Evolutionary conservation across 768 basidiomycete genomes (phyloP).

Genomic region (Lentinus tigrinus): DNA sequence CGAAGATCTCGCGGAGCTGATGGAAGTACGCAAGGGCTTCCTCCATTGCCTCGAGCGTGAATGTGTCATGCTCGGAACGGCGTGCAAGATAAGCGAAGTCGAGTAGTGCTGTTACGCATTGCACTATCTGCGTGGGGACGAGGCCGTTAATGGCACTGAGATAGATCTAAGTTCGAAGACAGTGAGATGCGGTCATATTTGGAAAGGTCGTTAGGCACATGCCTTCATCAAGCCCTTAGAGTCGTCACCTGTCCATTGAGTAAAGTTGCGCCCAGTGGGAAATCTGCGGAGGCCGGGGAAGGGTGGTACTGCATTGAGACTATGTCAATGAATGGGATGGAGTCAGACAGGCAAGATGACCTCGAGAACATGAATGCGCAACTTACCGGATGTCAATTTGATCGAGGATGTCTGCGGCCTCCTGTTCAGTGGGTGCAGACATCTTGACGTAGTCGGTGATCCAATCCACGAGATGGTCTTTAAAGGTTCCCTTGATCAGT

Average conservation of each 20-base stretch:
- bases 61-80: neutral
- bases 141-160: conserved; percentile 19
- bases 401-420: neutral
- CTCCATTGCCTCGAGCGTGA: neutral
- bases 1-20: conserved; percentile 15
- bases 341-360: neutral
- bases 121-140: conserved; percentile 17
- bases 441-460: conserved; percentile 13
- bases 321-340: neutral
- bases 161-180: conserved; percentile 22
- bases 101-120: conserved; percentile 11
- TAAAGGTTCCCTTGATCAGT: conserved; percentile 23
- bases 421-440: neutral
- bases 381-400: conserved; percentile 16
- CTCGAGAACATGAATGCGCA: too few species aligned
- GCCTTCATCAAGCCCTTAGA: conserved; percentile 30
- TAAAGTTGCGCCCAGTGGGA: conserved; percentile 23
- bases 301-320: conserved; percentile 18
- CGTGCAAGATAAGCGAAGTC: conserved; percentile 27
- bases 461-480: conserved; percentile 22
- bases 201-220: neutral
- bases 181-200: neutral
- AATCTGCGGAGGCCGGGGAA: conserved; percentile 24
- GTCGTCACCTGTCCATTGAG: conserved; percentile 30
- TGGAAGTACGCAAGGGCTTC: conserved; percentile 16